Percentiles rank a stretch among this genome's conserved stretches.
These are phyloP conservation scores for Cladophialophora exuberans DNA, from an alignment of 2,329 filamentous ascomycete species.

Conservation along the genomic window DNA sequence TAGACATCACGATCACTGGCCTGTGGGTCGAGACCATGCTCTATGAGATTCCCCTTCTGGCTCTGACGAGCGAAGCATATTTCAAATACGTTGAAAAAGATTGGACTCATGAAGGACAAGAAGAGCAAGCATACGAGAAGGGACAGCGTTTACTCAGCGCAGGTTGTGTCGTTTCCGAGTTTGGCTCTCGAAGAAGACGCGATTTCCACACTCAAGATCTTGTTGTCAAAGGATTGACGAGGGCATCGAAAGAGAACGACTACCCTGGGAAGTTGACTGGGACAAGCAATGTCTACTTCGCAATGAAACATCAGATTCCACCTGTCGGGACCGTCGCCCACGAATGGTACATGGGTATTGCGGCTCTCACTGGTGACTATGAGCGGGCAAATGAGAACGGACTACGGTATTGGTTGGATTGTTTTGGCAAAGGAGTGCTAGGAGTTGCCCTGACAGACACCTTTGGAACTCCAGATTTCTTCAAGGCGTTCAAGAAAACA, in stretches of 20 bases:
- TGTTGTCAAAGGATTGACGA: conserved; percentile 83
- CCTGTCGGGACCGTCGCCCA: conserved; percentile 92
- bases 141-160: conserved; percentile 75
- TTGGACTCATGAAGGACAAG: conserved; percentile 86
- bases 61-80: conserved; percentile 91
- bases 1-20: conserved; percentile 77
- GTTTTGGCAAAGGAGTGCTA: conserved; percentile 83
- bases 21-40: conserved; percentile 94
- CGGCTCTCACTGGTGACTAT: conserved; percentile 87
- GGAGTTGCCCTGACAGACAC: conserved; percentile 94
- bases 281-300: conserved; percentile 95
- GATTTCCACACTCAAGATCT: conserved; percentile 95
- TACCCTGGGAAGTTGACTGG: conserved; percentile 73
- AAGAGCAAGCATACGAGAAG: conserved; percentile 82
- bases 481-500: conserved; percentile 77
- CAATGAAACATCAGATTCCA: conserved; percentile 84
- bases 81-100: conserved; percentile 95
- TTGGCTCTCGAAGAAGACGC: conserved; percentile 83
- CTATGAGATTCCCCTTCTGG: conserved; percentile 94
- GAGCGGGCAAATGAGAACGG: conserved; percentile 80
- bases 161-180: conserved; percentile 90
- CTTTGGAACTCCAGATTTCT: conserved; percentile 88
- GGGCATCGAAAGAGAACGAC: conserved; percentile 72
- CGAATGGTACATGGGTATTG: conserved; percentile 99
- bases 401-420: conserved; percentile 84